These are phyloP conservation scores for Houttuynia cordata DNA, from an alignment of 164 flowering plant species.

Conservation along the genomic window DNA sequence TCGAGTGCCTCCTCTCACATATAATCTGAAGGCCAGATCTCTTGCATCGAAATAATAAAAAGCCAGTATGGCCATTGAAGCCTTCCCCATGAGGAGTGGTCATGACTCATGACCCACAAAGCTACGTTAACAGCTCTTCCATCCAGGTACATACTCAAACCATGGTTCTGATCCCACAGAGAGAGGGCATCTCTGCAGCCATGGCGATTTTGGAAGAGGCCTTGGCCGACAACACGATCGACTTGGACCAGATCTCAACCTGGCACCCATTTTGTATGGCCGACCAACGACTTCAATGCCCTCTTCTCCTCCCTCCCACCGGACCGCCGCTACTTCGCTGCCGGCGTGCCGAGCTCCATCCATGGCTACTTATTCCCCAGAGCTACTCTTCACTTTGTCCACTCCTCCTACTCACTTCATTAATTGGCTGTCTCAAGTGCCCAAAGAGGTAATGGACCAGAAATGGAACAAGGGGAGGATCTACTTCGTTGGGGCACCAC, in stretches of 20 bases:
- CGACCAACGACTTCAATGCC: constrained; percentile 21
- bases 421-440: constrained; percentile 22
- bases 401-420: constrained; percentile 18
- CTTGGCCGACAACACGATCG: not conserved
- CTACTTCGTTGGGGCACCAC: not conserved
- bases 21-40: too few relatives aligned
- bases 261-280: not conserved
- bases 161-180: not conserved
- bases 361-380: constrained; percentile 18
- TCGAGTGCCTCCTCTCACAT: too few relatives aligned
- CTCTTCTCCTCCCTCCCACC: constrained; percentile 13
- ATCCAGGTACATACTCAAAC: constrained; percentile 1
- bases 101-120: not conserved
- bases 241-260: not conserved
- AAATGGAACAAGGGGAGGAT: constrained; percentile 19
- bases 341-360: constrained; percentile 24
- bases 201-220: not conserved
- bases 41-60: too few relatives aligned
- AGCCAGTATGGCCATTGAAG: not conserved
- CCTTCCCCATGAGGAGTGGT: constrained; percentile 8
- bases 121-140: constrained; percentile 7
- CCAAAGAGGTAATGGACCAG: constrained; percentile 8
- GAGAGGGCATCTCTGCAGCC: not conserved
- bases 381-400: constrained; percentile 13
- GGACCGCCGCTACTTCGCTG: constrained; percentile 13